Evolutionary conservation across 2,329 filamentous ascomycete genomes (phyloP).

Genomic region (Achaetomium macrosporum): DNA sequence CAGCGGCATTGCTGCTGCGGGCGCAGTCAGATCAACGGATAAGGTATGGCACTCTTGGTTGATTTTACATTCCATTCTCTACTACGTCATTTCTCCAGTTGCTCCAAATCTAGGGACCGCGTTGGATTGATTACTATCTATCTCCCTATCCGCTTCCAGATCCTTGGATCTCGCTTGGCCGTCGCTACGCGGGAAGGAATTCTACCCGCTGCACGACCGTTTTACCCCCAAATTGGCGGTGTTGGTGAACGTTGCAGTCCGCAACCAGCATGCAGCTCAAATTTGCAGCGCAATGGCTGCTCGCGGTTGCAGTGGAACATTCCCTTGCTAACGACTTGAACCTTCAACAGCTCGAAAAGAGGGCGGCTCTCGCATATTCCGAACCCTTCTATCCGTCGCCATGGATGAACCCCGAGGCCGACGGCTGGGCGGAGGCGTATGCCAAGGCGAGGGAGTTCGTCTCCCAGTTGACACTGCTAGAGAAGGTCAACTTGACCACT

Average conservation of each 20-base stretch:
- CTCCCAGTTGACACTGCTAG: constrained; percentile 70
- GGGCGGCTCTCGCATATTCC: constrained; percentile 34
- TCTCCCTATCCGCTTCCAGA: not conserved
- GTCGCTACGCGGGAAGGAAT: not conserved
- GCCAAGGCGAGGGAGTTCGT: constrained; percentile 72
- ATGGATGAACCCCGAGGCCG: constrained; percentile 70
- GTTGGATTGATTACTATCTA: not conserved
- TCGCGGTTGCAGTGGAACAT: constrained; percentile 1
- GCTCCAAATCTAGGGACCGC: not conserved
- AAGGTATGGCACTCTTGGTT: constrained; percentile 14
- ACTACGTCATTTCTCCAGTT: not conserved
- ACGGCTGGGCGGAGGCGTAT: constrained; percentile 71
- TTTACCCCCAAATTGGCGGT: constrained; percentile 16
- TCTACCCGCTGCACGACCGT: constrained; percentile 11
- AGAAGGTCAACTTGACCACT: constrained; percentile 94
- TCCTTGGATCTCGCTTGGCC: not conserved
- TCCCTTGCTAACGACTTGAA: constrained; percentile 21
- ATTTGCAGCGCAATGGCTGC: constrained; percentile 15
- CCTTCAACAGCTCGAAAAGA: constrained; percentile 22
- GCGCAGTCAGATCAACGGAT: constrained; percentile 7
- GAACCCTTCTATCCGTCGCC: constrained; percentile 75
- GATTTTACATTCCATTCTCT: not conserved
- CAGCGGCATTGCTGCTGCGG: constrained; percentile 21
- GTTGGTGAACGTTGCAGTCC: constrained; percentile 7
- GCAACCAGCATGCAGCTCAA: constrained; percentile 18